A percentile compares a stretch with the other conserved stretches of the same genome.
Conservation (phyloP, 352 stramenopile genomes). For the Globisporangium ultimum region DNA sequence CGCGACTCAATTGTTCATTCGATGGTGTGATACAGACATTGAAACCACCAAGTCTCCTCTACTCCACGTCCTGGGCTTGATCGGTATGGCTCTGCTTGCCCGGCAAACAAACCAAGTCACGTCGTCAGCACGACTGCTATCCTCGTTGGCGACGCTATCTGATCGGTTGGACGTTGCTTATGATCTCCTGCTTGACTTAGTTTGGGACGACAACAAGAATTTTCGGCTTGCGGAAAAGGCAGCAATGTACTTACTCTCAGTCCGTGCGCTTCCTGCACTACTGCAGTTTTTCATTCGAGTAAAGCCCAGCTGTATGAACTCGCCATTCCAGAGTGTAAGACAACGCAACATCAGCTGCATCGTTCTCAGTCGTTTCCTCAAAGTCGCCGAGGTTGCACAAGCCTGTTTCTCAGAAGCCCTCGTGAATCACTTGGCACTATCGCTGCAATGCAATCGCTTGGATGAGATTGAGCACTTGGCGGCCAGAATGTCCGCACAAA, state of each 20-base stretch:
- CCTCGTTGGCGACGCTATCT: conserved; percentile 25
- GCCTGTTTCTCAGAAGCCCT: conserved; percentile 55
- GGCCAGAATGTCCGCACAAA: conserved; percentile 18
- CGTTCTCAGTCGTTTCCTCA: conserved; percentile 49
- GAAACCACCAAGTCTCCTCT: conserved; percentile 19
- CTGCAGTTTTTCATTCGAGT: conserved; percentile 52
- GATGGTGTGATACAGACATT: conserved; percentile 34
- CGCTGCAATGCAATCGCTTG: conserved; percentile 66
- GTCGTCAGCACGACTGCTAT: conserved; percentile 21
- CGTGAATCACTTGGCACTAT: conserved; percentile 65
- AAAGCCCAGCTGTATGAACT: conserved; percentile 51
- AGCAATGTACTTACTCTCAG: conserved; percentile 38
- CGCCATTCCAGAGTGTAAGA: conserved; percentile 33
- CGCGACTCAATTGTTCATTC: conserved; percentile 40
- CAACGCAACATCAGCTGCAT: conserved; percentile 78
- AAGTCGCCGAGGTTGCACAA: conserved; percentile 27
- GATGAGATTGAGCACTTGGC: conserved; percentile 56
- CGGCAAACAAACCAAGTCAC: conserved; percentile 27
- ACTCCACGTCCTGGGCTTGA: conserved; percentile 48
- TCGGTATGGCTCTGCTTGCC: conserved; percentile 44
- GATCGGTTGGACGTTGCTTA: conserved; percentile 43
- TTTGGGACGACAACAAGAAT: conserved; percentile 19
- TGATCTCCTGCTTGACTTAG: conserved; percentile 40
- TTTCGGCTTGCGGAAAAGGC: conserved; percentile 21
- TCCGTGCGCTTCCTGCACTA: conserved; percentile 38